These are phyloP conservation scores for Botrytis fabae DNA, from an alignment of 2,329 filamentous ascomycete species.

Conservation along the genomic window DNA sequence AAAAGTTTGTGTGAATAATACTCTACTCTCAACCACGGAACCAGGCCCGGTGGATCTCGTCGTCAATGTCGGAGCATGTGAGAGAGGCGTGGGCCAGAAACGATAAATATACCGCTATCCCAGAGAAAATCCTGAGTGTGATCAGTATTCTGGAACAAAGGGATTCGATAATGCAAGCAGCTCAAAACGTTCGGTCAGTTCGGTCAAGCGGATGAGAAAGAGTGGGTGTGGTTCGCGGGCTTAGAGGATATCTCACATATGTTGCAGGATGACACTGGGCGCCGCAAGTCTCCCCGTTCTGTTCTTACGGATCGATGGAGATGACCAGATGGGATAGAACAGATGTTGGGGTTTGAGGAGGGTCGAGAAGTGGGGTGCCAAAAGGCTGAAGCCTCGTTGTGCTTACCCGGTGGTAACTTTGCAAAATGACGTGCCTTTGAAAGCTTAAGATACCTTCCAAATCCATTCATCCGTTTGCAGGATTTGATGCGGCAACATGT, in stretches of 20 bases:
- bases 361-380: background rate
- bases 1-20: slow-evolving; percentile 3
- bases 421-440: background rate
- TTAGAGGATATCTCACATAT: background rate
- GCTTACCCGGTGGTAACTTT: background rate
- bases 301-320: slow-evolving; percentile 8
- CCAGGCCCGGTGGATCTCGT: background rate
- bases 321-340: background rate
- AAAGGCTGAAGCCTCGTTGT: background rate
- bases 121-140: background rate
- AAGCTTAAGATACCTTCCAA: background rate
- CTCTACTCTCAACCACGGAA: background rate
- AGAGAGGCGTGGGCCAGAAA: slow-evolving; percentile 1
- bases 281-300: background rate
- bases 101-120: background rate
- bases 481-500: background rate
- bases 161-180: slow-evolving; percentile 1
- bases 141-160: background rate
- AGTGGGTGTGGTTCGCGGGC: background rate
- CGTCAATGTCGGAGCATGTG: slow-evolving; percentile 12
- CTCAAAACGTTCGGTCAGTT: background rate
- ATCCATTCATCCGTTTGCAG: background rate
- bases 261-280: slow-evolving; percentile 4
- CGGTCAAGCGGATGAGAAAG: slow-evolving; percentile 22
- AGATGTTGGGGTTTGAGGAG: background rate